These are phyloP conservation scores for Cairneyella variabilis DNA, from an alignment of 495 filamentous ascomycete genomes.

Conservation along the genomic window DNA sequence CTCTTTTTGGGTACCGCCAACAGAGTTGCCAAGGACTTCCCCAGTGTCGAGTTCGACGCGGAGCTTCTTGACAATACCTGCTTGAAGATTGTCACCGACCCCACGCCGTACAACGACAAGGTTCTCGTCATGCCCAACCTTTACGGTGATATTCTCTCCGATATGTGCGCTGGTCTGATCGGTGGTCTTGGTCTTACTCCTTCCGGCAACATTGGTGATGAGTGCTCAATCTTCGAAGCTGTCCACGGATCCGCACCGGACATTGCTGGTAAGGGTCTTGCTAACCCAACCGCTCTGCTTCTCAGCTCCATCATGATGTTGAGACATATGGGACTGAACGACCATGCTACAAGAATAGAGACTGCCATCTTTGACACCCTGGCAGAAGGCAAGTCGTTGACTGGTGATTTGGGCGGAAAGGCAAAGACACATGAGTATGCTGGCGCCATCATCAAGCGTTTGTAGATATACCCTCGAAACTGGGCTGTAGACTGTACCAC, in stretches of 20 bases:
- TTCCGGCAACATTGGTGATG: conserved; percentile 97
- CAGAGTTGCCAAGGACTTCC: conserved; percentile 88
- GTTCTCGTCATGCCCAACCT: conserved; percentile 99
- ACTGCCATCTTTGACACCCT: conserved; percentile 91
- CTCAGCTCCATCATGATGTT: conserved; percentile 97
- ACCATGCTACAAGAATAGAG: conserved; percentile 85
- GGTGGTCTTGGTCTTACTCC: conserved; percentile 96
- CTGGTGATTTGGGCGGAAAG: conserved; percentile 92
- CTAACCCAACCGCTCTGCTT: conserved; percentile 92
- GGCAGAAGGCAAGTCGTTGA: conserved; percentile 92
- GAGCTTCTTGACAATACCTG: conserved; percentile 98
- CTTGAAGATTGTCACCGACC: conserved; percentile 95
- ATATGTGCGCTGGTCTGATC: conserved; percentile 98
- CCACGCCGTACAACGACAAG: conserved; percentile 94
- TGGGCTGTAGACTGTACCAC: conserved; percentile 25
- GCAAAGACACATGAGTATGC: conserved; percentile 91
- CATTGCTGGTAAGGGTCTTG: conserved; percentile 92
- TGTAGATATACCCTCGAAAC: conserved; percentile 48
- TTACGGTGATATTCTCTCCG: conserved; percentile 98
- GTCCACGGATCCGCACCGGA: conserved; percentile 98
- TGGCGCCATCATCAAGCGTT: conserved; percentile 78
- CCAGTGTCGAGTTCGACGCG: conserved; percentile 88
- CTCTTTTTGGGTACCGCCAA: conserved; percentile 87
- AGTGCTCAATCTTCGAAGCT: conserved; percentile 99
- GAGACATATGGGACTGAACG: conserved; percentile 90